Base-by-base conservation (phyloP, 768 basidiomycete species). In the Hydnomerulius pinastri region DNA sequence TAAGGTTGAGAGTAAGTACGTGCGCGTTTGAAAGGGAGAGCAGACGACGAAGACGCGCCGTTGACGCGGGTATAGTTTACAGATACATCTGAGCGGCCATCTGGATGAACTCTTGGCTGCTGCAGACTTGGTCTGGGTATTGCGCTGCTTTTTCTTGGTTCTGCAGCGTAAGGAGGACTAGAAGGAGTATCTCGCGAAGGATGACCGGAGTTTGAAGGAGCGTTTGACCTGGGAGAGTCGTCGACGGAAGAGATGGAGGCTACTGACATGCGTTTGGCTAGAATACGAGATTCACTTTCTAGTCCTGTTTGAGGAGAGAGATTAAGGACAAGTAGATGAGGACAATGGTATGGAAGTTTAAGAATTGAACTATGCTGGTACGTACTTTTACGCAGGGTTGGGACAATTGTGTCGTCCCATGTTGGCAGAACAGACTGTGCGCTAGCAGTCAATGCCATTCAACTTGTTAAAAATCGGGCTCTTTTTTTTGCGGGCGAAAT, bases 331-430 rank as follows among this genome's bases (percentile, higher is more conserved):
- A 37, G n/a, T n/a, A n/a, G n/a, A 4, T 4, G 9, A 7, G 11
- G 13, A 17, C 12, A 13, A 23, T 30, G 27, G 23, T n/a, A 13
- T n/a, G 10, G 20, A 29, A 4, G 9, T 18, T 36, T 4, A 21
- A 18, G 18, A 21, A 48, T 13, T 47, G 21, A 55, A 53, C 40
- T 27, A 29, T 38, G 28, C 38, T 28, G 44, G 41, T 47, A 74
- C 80, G 62, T 73, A 91, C 88, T 79, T 76, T 90, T 88, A 58
- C 90, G 79, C 30, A 92, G 75, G 33, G 86, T 77, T 47, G 90
- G 90, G 25, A 92, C 90, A 48, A 92, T 89, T 29, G 81, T 81
- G 63, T 90, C 88, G 67, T 90, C 90, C 88, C 89, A 92, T 30
- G 81, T 77, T 43, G 85, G 80, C 36, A 68, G 43, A 41, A 55